A percentile compares a stretch with the other conserved stretches of the same genome.
Conservation (phyloP, 306 rosid genomes). For the Lathyrus sativus region DNA sequence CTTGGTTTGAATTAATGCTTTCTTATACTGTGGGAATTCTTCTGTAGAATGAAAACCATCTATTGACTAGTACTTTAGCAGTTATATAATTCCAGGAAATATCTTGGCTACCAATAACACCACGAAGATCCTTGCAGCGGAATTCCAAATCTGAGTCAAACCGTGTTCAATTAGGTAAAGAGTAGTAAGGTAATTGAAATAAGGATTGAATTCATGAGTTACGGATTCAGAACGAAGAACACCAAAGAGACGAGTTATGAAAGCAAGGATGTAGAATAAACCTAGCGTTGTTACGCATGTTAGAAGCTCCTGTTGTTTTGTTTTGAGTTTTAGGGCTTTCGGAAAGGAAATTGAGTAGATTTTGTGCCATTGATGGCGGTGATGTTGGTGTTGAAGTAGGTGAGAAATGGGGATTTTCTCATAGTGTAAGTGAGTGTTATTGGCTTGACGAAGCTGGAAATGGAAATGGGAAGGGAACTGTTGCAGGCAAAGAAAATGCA, state of each 20-base stretch:
- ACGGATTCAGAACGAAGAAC: conserved; percentile 87
- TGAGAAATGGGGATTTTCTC: not conserved
- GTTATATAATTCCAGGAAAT: too few species aligned
- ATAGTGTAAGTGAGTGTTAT: too few species aligned
- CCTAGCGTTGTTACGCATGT: conserved; percentile 69
- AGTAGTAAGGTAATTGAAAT: conserved; percentile 68
- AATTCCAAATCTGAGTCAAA: conserved; percentile 61
- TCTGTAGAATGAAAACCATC: too few species aligned
- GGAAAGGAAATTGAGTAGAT: conserved; percentile 47
- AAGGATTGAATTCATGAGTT: conserved; percentile 84
- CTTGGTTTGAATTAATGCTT: too few species aligned
- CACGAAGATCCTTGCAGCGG: conserved; percentile 87
- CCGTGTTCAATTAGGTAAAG: too few species aligned
- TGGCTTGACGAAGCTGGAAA: too few species aligned
- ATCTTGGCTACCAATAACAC: too few species aligned
- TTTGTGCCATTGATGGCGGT: conserved; percentile 41
- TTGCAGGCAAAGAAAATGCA: too few species aligned
- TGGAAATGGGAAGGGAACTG: too few species aligned
- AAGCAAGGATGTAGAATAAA: conserved; percentile 79
- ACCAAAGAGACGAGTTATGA: conserved; percentile 90
- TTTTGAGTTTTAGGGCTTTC: conserved; percentile 73
- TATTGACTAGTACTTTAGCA: too few species aligned
- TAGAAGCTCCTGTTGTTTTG: conserved; percentile 91
- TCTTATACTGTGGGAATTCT: too few species aligned
- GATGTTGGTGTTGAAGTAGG: conserved; percentile 10